phyloP scores from a whole-genome alignment of 2,329 filamentous ascomycete genomes.

The Mycogone perniciosa region DNA sequence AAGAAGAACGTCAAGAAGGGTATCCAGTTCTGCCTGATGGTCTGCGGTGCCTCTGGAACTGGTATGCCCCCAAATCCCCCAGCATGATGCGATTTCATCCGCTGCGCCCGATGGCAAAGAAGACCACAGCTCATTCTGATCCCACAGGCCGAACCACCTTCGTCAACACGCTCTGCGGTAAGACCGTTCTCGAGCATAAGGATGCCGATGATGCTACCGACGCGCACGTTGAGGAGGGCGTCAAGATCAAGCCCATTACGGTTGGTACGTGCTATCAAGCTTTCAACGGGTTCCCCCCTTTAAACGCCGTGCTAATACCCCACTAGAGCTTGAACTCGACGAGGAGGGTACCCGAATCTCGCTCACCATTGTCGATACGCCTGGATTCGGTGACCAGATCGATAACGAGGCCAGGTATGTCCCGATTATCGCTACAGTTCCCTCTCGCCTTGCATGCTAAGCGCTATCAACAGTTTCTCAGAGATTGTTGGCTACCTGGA shows the following conservation, averaged over 20 bases:
- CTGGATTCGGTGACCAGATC: constrained; percentile 96
- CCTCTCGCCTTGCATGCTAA: constrained; percentile 10
- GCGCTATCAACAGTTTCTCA: constrained; percentile 60
- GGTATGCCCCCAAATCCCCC: constrained; percentile 52
- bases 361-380: constrained; percentile 96
- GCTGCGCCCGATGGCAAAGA: not conserved
- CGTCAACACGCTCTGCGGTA: constrained; percentile 97
- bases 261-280: constrained; percentile 59
- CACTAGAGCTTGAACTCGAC: constrained; percentile 80
- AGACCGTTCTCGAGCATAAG: constrained; percentile 84
- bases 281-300: not conserved
- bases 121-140: constrained; percentile 16
- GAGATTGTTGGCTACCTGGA: constrained; percentile 98
- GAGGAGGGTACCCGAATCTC: constrained; percentile 98
- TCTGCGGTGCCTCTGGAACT: constrained; percentile 97
- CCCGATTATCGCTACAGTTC: not conserved
- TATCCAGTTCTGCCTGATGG: constrained; percentile 99
- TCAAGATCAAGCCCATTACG: constrained; percentile 97
- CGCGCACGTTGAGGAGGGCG: constrained; percentile 90
- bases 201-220: constrained; percentile 84
- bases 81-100: not conserved
- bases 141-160: constrained; percentile 86
- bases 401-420: constrained; percentile 94
- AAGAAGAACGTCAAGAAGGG: constrained; percentile 99
- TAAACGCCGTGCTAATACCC: not conserved